Percentiles rank a stretch among this genome's conserved stretches.
Conservation (phyloP, 2,329 filamentous ascomycete species). For the Curvularia hawaiiensis region DNA sequence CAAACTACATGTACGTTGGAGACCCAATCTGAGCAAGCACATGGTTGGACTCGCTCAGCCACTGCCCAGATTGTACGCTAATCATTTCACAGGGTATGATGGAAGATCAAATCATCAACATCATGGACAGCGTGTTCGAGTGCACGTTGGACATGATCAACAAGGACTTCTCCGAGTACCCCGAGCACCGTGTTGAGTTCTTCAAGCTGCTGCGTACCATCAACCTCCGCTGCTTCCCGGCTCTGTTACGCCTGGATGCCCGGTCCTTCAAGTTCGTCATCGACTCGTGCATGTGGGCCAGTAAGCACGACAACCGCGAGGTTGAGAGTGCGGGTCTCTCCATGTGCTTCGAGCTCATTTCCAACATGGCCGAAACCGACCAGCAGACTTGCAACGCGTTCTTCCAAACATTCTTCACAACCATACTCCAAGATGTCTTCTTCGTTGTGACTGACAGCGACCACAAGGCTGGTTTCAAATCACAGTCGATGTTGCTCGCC, state of each 20-base stretch:
- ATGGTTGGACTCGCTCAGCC: constrained; percentile 47
- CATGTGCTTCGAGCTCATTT: constrained; percentile 97
- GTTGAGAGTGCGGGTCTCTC: constrained; percentile 95
- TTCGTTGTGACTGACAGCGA: constrained; percentile 97
- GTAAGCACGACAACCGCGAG: constrained; percentile 98
- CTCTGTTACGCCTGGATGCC: constrained; percentile 90
- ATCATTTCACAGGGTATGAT: constrained; percentile 72
- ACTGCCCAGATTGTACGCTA: constrained; percentile 21
- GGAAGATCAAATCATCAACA: constrained; percentile 96
- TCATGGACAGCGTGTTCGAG: constrained; percentile 99
- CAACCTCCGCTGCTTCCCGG: constrained; percentile 96
- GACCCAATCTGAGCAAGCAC: constrained; percentile 57
- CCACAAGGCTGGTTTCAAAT: constrained; percentile 99
- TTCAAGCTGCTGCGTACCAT: constrained; percentile 96
- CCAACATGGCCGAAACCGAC: constrained; percentile 95
- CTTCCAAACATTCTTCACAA: constrained; percentile 97
- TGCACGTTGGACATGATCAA: constrained; percentile 99
- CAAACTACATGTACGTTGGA: constrained; percentile 87
- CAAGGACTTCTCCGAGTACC: constrained; percentile 99
- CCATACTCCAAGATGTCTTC: constrained; percentile 96
- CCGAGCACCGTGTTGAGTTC: constrained; percentile 98
- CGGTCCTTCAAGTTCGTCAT: constrained; percentile 99
- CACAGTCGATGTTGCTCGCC: constrained; percentile 89
- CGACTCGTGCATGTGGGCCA: constrained; percentile 99
- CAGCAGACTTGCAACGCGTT: constrained; percentile 86